phyloP scores from a whole-genome alignment of 805 yeast species.

The Monosporozyma unispora region DNA sequence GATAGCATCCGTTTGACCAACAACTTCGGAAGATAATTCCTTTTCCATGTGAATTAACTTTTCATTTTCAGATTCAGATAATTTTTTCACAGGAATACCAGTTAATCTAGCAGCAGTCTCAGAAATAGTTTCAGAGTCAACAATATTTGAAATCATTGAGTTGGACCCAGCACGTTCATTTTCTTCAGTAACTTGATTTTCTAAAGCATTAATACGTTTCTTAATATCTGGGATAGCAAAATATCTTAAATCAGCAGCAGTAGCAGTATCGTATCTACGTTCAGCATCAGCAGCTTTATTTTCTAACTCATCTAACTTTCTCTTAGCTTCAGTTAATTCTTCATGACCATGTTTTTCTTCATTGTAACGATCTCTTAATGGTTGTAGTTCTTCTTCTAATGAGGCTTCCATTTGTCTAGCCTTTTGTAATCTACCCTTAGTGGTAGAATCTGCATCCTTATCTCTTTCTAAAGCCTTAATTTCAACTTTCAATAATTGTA shows the following conservation, averaged over 20 bases:
- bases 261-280: constrained; percentile 87
- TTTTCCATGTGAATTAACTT: constrained; percentile 93
- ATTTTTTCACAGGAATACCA: constrained; percentile 91
- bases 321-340: constrained; percentile 79
- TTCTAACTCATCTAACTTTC: constrained; percentile 86
- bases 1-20: constrained; percentile 93
- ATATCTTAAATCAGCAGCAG: constrained; percentile 93
- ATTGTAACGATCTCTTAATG: constrained; percentile 74
- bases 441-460: constrained; percentile 69
- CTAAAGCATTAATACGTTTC: constrained; percentile 66
- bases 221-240: constrained; percentile 93
- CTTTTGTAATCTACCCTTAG: constrained; percentile 73
- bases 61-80: constrained; percentile 90
- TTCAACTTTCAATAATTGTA: constrained; percentile 87
- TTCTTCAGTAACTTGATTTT: constrained; percentile 69
- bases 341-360: constrained; percentile 89
- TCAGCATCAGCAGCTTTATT: constrained; percentile 93
- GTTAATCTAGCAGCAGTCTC: constrained; percentile 95
- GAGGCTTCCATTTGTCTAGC: constrained; percentile 77
- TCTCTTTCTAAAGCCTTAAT: constrained; percentile 96
- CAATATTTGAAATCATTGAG: constrained; percentile 77
- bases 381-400: constrained; percentile 74
- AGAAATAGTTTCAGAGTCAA: constrained; percentile 85
- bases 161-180: constrained; percentile 51
- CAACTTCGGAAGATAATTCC: constrained; percentile 72